phyloP scores from a whole-genome alignment of 2,329 filamentous ascomycete genomes.

The Coniochaeta hoffmannii region DNA sequence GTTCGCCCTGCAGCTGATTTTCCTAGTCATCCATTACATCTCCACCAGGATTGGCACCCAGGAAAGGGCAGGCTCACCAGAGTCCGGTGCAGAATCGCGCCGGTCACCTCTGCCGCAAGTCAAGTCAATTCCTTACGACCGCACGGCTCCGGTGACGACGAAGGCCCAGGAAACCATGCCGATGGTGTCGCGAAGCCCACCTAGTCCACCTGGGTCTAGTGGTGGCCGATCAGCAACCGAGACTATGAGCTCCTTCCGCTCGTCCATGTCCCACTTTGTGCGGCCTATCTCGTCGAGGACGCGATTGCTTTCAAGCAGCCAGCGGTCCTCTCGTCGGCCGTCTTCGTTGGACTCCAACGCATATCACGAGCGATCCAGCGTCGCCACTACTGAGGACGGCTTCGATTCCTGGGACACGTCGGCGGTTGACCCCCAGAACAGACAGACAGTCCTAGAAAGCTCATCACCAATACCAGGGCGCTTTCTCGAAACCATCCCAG shows the following conservation, averaged over 20 bases:
- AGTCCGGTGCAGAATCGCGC: constrained; percentile 23
- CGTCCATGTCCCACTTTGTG: constrained; percentile 38
- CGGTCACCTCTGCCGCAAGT: constrained; percentile 28
- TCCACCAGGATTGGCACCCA: constrained; percentile 23
- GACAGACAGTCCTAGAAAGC: constrained; percentile 47
- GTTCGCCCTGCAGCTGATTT: constrained; percentile 39
- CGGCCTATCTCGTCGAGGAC: constrained; percentile 52
- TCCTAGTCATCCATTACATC: constrained; percentile 37
- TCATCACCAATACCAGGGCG: constrained; percentile 37
- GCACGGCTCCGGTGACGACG: constrained; percentile 28
- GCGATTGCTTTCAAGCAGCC: constrained; percentile 37
- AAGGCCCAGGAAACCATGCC: constrained; percentile 25
- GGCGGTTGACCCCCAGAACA: constrained; percentile 53
- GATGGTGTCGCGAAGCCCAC: constrained; percentile 21
- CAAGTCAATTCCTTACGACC: constrained; percentile 46
- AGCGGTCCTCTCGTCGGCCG: constrained; percentile 26
- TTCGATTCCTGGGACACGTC: constrained; percentile 75
- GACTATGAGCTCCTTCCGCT: constrained; percentile 39
- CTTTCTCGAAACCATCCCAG: constrained; percentile 65
- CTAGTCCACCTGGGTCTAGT: constrained; percentile 36
- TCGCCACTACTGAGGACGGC: constrained; percentile 42
- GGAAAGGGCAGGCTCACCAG: constrained; percentile 17
- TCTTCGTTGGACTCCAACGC: constrained; percentile 40
- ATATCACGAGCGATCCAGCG: constrained; percentile 25
- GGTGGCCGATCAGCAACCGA: constrained; percentile 36